Base-by-base conservation (phyloP, 345 rosid species). In the Abelmoschus esculentus region DNA sequence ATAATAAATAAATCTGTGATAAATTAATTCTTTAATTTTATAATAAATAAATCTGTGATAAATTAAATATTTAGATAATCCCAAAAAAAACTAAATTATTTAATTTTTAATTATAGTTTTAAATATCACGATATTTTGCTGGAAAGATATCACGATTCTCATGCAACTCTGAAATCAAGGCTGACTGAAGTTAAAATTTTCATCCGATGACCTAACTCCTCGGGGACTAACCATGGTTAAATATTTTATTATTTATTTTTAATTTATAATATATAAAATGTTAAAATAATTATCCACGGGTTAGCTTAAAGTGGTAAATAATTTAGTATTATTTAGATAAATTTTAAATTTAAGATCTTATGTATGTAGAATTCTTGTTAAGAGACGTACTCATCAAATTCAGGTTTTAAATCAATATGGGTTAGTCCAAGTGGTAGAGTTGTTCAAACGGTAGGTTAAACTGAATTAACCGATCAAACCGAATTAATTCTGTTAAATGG, bases 101-200 rank as follows among this genome's bases (percentile, higher is more conserved):
- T 22, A 69, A 42, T 42, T 26, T 52, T 22, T 34, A 32, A 28
- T 42, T 42, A 42, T 42, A 0, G 3, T 42, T 9, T 59, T 77
- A 52, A 14, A 67, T 57, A 71, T 59, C 74, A 46, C 72, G 74
- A 70, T 29, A 75, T 69, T 61, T 69, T 67, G 26, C 8, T n/a
- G 31, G 66, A 76, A 77, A 77, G 56, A 63, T 28, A 63, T 64
- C 75, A 65, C 65, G 74, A 70, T 70, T 64, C 47, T 66, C 63
- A 17, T n/a, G 67, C n/a, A 49, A 58, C 64, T 77, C 85, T 82
- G 87, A 86, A 82, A 86, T 79, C 86, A 79, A 80, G 82, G 86
- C 66, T 76, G 77, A 83, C 83, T 78, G 26, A 4, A 36, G 85
- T 83, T 78, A 80, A 75, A 22, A 46, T 40, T 17, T 47, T 78